phyloP scores from a whole-genome alignment of 345 rosid genomes.

The Hibiscus trionum region DNA sequence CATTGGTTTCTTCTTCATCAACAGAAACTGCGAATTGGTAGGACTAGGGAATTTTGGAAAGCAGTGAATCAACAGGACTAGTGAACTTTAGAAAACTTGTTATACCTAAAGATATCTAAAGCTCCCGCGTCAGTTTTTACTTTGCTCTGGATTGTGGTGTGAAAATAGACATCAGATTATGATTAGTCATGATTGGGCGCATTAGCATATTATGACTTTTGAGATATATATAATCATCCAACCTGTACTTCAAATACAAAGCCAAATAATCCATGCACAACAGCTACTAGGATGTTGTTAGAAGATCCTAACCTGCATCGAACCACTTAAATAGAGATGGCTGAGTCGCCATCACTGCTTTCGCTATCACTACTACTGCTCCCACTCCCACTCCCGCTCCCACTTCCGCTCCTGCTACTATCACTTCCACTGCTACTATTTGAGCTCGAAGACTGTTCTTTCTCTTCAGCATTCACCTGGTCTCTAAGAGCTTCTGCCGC shows the following conservation, averaged over 20 bases:
- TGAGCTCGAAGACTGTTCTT: slow-evolving; percentile 37
- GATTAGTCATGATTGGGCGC: no score
- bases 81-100: no score
- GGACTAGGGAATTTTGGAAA: no score
- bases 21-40: no score
- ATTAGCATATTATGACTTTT: no score
- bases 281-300: neutral
- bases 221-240: neutral
- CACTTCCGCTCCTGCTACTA: slow-evolving; percentile 37
- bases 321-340: slow-evolving; percentile 24
- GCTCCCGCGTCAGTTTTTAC: no score
- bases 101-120: no score
- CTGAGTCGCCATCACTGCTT: slow-evolving; percentile 34
- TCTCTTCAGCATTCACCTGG: slow-evolving; percentile 56
- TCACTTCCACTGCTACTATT: slow-evolving; percentile 56
- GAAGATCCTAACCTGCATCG: neutral
- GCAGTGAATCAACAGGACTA: no score
- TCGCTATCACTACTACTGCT: slow-evolving; percentile 32
- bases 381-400: slow-evolving; percentile 38
- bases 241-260: neutral
- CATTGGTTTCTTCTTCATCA: no score
- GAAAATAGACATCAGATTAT: no score
- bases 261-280: neutral
- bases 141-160: no score
- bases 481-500: slow-evolving; percentile 90